Percentiles rank a stretch among this genome's conserved stretches.
phyloP scores from a whole-genome alignment of 805 yeast genomes.

The Saturnispora mendoncae region DNA sequence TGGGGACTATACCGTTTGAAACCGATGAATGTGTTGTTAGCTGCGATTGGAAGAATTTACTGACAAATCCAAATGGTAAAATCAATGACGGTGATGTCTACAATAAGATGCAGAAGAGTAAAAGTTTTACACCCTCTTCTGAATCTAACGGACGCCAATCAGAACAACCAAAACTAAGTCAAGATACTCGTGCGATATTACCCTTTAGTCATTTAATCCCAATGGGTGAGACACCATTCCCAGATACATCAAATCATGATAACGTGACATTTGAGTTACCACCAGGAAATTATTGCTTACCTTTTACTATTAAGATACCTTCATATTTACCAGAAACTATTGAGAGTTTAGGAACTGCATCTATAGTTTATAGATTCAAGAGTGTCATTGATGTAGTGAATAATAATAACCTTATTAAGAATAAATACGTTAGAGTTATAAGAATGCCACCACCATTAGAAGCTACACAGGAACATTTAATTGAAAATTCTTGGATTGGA shows the following conservation, averaged over 20 bases:
- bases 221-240: slow-evolving; percentile 29
- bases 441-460: slow-evolving; percentile 36
- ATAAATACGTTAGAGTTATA: slow-evolving; percentile 35
- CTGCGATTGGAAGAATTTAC: slow-evolving; percentile 41
- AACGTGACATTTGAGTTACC: slow-evolving; percentile 32
- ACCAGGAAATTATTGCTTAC: slow-evolving; percentile 44
- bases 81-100: slow-evolving; percentile 19
- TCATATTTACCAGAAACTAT: slow-evolving; percentile 41
- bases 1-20: slow-evolving; percentile 27
- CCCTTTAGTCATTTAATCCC: slow-evolving; percentile 11
- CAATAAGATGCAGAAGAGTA: not conserved
- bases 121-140: not conserved
- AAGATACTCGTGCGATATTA: too few relatives aligned
- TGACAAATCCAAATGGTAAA: slow-evolving; percentile 32
- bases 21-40: slow-evolving; percentile 34
- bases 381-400: slow-evolving; percentile 13
- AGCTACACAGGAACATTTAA: slow-evolving; percentile 34
- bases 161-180: too few relatives aligned
- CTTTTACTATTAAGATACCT: slow-evolving; percentile 38
- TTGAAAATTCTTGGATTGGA: slow-evolving; percentile 44
- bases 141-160: too few relatives aligned
- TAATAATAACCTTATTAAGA: slow-evolving; percentile 1
- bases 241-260: slow-evolving; percentile 13
- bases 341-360: slow-evolving; percentile 39
- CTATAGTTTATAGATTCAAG: slow-evolving; percentile 35